A percentile compares a stretch with the other conserved stretches of the same genome.
Evolutionary conservation across 2,329 filamentous ascomycete species (phyloP).

Genomic region (Colletotrichum plurivorum): DNA sequence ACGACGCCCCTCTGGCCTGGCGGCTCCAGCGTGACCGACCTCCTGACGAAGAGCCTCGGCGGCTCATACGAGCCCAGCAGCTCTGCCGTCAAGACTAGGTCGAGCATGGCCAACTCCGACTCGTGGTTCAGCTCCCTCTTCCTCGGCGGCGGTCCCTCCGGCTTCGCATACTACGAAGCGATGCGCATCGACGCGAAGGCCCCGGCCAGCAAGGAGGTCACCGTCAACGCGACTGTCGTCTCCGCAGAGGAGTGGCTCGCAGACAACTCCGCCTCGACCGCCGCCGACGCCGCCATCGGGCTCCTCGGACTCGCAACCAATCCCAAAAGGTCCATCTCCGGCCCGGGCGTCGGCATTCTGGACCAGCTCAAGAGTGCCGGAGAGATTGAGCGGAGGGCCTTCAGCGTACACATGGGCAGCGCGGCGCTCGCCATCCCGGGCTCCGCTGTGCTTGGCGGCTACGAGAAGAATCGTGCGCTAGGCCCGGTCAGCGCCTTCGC

Average conservation of each 20-base stretch:
- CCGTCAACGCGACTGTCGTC: constrained; percentile 14
- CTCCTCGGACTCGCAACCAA: constrained; percentile 14
- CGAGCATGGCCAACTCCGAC: neutral
- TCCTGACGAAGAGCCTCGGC: neutral
- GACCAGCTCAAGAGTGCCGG: constrained; percentile 39
- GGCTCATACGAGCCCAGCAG: neutral
- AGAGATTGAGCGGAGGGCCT: constrained; percentile 46
- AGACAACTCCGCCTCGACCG: neutral
- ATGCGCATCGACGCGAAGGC: neutral
- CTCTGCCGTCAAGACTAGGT: neutral
- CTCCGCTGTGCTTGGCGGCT: constrained; percentile 51
- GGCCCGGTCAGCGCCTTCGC: constrained; percentile 45
- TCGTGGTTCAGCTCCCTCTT: constrained; percentile 5
- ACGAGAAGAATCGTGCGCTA: constrained; percentile 49
- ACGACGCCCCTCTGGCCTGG: constrained; percentile 12
- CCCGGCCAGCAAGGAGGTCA: neutral
- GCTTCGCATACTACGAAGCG: constrained; percentile 8
- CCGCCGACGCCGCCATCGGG: neutral
- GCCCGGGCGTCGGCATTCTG: neutral
- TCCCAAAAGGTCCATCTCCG: neutral
- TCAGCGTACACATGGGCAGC: constrained; percentile 52
- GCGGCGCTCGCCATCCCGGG: constrained; percentile 46
- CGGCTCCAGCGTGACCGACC: constrained; percentile 3
- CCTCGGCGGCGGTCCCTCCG: neutral
- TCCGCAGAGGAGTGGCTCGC: constrained; percentile 8